Evolutionary conservation across 208 protist species (phyloP).

Genomic region (Leishmania turanica): DNA sequence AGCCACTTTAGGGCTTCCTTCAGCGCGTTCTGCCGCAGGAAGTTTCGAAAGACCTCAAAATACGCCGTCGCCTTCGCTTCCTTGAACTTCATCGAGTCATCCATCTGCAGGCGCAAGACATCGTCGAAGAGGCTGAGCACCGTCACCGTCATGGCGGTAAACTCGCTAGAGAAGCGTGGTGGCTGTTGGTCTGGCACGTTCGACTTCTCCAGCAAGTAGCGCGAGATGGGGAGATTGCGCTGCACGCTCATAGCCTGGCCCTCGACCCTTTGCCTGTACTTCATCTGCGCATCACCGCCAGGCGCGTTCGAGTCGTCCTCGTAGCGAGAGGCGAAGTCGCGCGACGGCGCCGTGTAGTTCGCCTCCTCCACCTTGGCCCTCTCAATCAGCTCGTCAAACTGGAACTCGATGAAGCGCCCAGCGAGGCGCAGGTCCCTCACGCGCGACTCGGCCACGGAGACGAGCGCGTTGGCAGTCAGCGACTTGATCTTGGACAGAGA

Average conservation of each 20-base stretch:
- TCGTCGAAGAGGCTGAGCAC: constrained; percentile 85
- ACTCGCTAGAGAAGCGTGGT: constrained; percentile 74
- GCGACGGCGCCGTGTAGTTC: constrained; percentile 41
- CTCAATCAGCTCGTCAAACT: constrained; percentile 78
- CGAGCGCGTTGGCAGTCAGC: constrained; percentile 75
- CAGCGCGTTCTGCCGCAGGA: constrained; percentile 79
- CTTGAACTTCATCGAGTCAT: constrained; percentile 83
- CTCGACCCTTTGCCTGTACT: constrained; percentile 57
- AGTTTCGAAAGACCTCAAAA: constrained; percentile 84
- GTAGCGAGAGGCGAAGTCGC: constrained; percentile 53
- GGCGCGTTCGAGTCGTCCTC: constrained; percentile 59
- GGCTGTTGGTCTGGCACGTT: constrained; percentile 23
- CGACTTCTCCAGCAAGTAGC: constrained; percentile 60
- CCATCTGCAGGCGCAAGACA: constrained; percentile 74
- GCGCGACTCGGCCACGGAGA: constrained; percentile 85
- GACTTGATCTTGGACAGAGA: constrained; percentile 83
- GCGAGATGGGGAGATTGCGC: constrained; percentile 54
- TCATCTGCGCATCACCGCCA: constrained; percentile 59
- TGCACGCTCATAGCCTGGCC: constrained; percentile 66
- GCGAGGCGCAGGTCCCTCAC: constrained; percentile 76
- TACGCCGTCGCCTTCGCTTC: constrained; percentile 77
- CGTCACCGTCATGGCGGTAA: constrained; percentile 63
- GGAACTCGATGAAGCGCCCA: constrained; percentile 81
- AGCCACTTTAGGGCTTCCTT: constrained; percentile 86
- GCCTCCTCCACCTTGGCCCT: constrained; percentile 62